Conservation (phyloP, 2,329 filamentous ascomycete genomes). For the Colletotrichum tofieldiae region DNA sequence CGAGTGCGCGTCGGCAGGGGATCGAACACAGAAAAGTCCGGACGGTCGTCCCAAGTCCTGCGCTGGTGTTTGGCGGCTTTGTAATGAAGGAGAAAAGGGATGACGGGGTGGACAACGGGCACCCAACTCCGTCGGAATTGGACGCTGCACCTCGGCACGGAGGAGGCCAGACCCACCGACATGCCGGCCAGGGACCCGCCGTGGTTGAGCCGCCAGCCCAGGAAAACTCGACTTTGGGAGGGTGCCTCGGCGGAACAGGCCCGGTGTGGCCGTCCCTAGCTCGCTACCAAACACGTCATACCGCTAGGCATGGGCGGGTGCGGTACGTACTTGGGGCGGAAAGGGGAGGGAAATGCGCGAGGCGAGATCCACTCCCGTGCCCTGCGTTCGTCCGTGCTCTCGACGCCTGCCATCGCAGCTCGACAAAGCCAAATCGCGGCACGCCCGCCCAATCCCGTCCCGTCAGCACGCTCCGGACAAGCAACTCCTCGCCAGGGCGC, state of each 20-base stretch:
- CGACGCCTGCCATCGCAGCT: conserved; percentile 36
- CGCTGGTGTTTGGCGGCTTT: conserved; percentile 1
- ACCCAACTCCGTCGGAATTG: conserved; percentile 41
- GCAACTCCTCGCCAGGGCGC: not conserved
- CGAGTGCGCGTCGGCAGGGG: conserved; percentile 19
- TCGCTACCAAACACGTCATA: conserved; percentile 30
- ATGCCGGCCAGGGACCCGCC: conserved; percentile 17
- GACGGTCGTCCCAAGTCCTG: conserved; percentile 20
- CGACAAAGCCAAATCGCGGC: conserved; percentile 9
- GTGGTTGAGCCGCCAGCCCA: conserved; percentile 25
- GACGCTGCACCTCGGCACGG: conserved; percentile 37
- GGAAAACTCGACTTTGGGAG: conserved; percentile 13
- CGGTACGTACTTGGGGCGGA: conserved; percentile 20
- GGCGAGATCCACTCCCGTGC: not conserved
- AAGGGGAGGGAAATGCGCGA: not conserved
- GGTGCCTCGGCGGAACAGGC: conserved; percentile 26
- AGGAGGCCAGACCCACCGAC: conserved; percentile 27
- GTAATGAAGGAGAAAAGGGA: conserved; percentile 22
- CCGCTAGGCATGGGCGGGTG: conserved; percentile 5
- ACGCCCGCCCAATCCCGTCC: conserved; percentile 6
- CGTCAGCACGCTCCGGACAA: not conserved
- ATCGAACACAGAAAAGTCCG: conserved; percentile 13
- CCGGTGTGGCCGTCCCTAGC: conserved; percentile 22
- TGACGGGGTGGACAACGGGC: not conserved
- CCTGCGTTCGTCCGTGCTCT: conserved; percentile 27